phyloP scores from a whole-genome alignment of 179 eudicot species.

The Patellifolia procumbens region DNA sequence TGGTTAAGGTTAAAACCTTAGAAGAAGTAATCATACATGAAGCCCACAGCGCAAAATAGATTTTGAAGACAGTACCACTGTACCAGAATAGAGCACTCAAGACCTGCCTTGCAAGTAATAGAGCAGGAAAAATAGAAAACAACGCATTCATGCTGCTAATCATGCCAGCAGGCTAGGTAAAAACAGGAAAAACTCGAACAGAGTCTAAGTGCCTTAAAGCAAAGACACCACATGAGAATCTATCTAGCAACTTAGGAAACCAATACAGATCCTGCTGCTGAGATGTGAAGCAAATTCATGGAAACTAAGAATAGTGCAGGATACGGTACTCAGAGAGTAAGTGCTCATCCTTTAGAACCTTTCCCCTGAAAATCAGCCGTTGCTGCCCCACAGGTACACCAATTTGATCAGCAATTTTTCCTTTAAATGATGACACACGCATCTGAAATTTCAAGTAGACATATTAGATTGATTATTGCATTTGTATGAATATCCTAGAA shows the following conservation, averaged over 20 bases:
- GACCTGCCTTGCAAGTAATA: not conserved
- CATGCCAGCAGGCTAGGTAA: not conserved
- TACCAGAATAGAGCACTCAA: not conserved
- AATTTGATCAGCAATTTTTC: slow-evolving; percentile 67
- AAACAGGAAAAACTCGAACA: not conserved
- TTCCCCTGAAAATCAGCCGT: slow-evolving; percentile 90
- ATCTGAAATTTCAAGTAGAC: slow-evolving; percentile 47
- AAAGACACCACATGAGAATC: not conserved
- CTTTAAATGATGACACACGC: slow-evolving; percentile 73
- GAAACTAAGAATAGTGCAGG: slow-evolving; percentile 40
- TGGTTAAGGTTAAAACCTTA: slow-evolving; percentile 46
- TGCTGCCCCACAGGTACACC: slow-evolving; percentile 90
- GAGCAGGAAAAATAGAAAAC: not conserved
- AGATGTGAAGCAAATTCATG: not conserved
- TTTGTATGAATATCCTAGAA: not conserved
- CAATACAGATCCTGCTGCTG: not conserved
- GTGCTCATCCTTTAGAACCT: slow-evolving; percentile 88
- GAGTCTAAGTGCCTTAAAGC: not conserved
- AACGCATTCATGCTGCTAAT: not conserved
- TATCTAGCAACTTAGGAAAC: not conserved
- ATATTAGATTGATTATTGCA: too few species aligned
- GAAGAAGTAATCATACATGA: slow-evolving; percentile 6
- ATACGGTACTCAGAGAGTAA: slow-evolving; percentile 86
- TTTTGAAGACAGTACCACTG: not conserved
- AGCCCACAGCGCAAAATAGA: slow-evolving; percentile 1